These are phyloP conservation scores for Glaciozyma martinii DNA, from an alignment of 768 basidiomycete species.

Conservation along the genomic window DNA sequence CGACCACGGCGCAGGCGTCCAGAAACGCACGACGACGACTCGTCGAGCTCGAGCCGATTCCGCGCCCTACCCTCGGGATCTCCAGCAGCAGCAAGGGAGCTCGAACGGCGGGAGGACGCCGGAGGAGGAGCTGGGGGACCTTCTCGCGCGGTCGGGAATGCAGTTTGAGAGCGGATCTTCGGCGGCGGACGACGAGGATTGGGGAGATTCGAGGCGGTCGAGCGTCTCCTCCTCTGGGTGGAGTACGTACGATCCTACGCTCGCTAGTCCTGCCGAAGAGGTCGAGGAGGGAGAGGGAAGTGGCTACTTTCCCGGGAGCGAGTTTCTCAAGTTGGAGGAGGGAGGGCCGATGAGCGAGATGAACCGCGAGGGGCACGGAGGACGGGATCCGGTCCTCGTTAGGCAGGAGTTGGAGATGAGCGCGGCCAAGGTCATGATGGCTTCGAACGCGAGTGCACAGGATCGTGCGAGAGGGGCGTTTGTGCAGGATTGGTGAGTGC, in stretches of 20 bases:
- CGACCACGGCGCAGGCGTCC: not conserved
- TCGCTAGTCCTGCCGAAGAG: not conserved
- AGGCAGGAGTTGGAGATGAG: slow-evolving; percentile 47
- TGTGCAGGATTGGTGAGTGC: slow-evolving; percentile 75
- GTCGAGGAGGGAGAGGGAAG: not conserved
- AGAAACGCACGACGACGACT: not conserved
- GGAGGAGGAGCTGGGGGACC: not conserved
- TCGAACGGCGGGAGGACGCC: too few species aligned
- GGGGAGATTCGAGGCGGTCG: not conserved
- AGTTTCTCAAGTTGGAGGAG: too few species aligned
- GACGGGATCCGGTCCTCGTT: too few species aligned
- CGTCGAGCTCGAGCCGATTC: not conserved
- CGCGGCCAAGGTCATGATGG: slow-evolving; percentile 79
- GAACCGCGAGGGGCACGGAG: too few species aligned
- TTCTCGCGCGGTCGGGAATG: not conserved
- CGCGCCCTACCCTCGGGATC: not conserved
- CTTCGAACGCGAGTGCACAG: slow-evolving; percentile 81
- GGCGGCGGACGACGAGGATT: not conserved
- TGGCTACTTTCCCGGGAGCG: not conserved
- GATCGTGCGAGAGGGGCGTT: slow-evolving; percentile 88
- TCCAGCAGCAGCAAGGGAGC: not conserved
- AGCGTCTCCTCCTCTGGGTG: not conserved
- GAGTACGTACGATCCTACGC: not conserved
- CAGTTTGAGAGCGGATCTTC: not conserved
- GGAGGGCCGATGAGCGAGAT: too few species aligned